Evolutionary conservation across 371 early-diverging fungal genomes (phyloP).

Genomic region (Circinella umbellata): DNA sequence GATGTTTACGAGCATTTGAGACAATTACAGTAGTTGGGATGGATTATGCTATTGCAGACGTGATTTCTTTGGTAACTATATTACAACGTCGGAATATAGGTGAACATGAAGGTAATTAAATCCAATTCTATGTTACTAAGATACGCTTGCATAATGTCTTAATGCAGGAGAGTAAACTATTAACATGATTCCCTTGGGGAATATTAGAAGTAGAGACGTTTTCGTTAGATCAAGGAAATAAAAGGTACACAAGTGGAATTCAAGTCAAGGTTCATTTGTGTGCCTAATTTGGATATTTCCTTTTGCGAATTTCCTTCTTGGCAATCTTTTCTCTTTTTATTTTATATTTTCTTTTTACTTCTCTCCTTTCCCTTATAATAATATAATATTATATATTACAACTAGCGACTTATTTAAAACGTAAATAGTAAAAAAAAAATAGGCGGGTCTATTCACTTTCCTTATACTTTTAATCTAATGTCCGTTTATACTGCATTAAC

Average conservation of each 20-base stretch:
- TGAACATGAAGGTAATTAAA: slow-evolving; percentile 41
- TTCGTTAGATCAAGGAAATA: slow-evolving; percentile 30
- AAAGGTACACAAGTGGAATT: slow-evolving; percentile 34
- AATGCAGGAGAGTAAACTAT: background rate
- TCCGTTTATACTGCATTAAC: slow-evolving; percentile 6
- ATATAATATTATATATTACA: background rate
- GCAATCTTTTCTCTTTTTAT: background rate
- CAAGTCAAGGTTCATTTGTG: slow-evolving; percentile 38
- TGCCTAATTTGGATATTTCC: background rate
- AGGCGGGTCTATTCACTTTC: background rate
- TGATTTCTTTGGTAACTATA: slow-evolving; percentile 43
- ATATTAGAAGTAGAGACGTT: slow-evolving; percentile 45
- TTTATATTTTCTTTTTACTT: background rate
- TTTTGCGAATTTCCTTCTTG: background rate
- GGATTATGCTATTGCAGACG: slow-evolving; percentile 45
- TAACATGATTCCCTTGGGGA: background rate
- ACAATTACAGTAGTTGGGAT: slow-evolving; percentile 46
- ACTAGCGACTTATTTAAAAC: background rate
- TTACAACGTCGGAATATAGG: slow-evolving; percentile 42
- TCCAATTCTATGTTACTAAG: background rate
- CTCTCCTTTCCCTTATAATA: background rate
- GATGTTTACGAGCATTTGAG: slow-evolving; percentile 34
- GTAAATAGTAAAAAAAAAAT: background rate
- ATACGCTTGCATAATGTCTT: background rate
- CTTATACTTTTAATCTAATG: background rate